A percentile compares a stretch with the other conserved stretches of the same genome.
phyloP scores from a whole-genome alignment of 805 yeast species.

The Clavispora asparagi region DNA sequence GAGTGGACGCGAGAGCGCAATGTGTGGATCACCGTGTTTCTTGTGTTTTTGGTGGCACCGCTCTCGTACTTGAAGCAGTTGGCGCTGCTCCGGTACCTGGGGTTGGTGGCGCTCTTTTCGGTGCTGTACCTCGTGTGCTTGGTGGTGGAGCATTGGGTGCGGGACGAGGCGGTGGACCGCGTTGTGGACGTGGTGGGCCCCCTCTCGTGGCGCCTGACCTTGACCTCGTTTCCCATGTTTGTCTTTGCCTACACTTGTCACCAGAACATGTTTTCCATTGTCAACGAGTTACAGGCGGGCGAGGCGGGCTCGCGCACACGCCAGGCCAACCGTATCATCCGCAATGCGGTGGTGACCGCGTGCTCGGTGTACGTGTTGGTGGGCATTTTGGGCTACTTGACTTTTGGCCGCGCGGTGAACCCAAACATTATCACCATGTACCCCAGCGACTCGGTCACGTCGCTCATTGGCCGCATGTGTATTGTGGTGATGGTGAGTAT shows the following conservation, averaged over 20 bases:
- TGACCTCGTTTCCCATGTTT: slow-evolving; percentile 67
- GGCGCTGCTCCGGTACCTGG: slow-evolving; percentile 67
- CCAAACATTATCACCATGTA: slow-evolving; percentile 73
- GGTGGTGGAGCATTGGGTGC: slow-evolving; percentile 46
- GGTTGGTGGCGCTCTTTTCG: slow-evolving; percentile 63
- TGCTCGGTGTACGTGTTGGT: slow-evolving; percentile 55
- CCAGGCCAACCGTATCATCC: slow-evolving; percentile 45
- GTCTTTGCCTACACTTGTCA: slow-evolving; percentile 81
- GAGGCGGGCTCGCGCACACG: slow-evolving; percentile 38
- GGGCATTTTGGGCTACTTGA: slow-evolving; percentile 66
- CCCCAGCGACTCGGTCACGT: slow-evolving; percentile 43
- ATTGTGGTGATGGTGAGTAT: slow-evolving; percentile 70
- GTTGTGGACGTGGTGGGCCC: slow-evolving; percentile 35
- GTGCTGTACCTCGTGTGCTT: slow-evolving; percentile 57
- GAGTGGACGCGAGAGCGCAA: slow-evolving; percentile 30
- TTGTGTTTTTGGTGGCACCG: slow-evolving; percentile 55
- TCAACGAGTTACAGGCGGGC: slow-evolving; percentile 54
- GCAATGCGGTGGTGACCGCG: slow-evolving; percentile 52
- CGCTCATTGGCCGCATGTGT: slow-evolving; percentile 53
- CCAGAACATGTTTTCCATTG: slow-evolving; percentile 73
- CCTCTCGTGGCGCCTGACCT: slow-evolving; percentile 31
- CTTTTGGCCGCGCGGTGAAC: slow-evolving; percentile 74
- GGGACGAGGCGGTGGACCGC: slow-evolving; percentile 4
- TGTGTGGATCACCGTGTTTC: slow-evolving; percentile 50
- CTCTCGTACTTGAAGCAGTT: slow-evolving; percentile 55